A percentile compares a stretch with the other conserved stretches of the same genome.
Evolutionary conservation across 148 eudicot genomes (phyloP).

Genomic region (Rhododendron simsii): DNA sequence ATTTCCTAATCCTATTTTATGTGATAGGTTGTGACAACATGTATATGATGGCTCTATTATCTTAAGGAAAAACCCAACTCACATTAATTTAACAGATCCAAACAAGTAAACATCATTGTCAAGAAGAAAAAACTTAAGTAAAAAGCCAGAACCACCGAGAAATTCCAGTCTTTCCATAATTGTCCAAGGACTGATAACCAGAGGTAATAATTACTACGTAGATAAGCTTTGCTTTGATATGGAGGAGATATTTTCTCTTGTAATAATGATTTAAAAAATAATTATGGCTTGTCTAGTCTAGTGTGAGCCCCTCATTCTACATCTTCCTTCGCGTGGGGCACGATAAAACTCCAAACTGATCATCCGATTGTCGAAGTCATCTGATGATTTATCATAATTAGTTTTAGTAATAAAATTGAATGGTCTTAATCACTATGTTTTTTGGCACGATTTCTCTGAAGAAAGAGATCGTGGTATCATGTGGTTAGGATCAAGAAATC

Average conservation of each 20-base stretch:
- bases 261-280: neutral
- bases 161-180: neutral
- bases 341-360: neutral
- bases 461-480: neutral
- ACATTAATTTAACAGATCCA: neutral
- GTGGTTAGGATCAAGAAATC: neutral
- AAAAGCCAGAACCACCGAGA: neutral
- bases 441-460: neutral
- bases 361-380: neutral
- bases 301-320: neutral
- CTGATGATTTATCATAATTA: neutral
- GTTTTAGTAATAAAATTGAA: too few species aligned
- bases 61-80: neutral
- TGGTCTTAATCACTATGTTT: neutral
- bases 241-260: neutral
- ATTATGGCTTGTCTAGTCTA: neutral
- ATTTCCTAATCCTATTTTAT: too few species aligned
- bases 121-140: neutral
- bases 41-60: neutral
- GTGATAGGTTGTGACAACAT: neutral
- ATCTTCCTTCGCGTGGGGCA: neutral
- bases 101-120: neutral
- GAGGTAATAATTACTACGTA: too few species aligned
- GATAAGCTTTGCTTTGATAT: too few species aligned
- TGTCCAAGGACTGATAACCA: neutral